A percentile compares a stretch with the other conserved stretches of the same genome.
Conservation (phyloP, 2,329 filamentous ascomycete species). For the Cytospora paraplurivora region DNA sequence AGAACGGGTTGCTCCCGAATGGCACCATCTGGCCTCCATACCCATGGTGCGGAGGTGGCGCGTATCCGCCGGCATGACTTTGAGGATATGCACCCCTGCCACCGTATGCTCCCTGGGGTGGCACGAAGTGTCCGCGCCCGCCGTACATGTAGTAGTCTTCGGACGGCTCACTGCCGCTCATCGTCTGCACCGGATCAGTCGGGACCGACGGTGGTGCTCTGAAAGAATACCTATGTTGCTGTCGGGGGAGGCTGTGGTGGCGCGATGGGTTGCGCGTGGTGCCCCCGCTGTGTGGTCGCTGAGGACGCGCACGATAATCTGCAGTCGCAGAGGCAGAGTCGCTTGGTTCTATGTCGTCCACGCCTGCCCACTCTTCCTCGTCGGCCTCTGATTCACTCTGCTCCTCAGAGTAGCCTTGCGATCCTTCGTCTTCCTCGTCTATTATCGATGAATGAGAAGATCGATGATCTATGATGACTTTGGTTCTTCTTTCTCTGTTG, state of each 20-base stretch:
- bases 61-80: constrained; percentile 50
- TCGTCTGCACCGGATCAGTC: constrained; percentile 33
- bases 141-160: constrained; percentile 57
- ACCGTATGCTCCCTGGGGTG: constrained; percentile 38
- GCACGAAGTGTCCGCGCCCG: constrained; percentile 39
- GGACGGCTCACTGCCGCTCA: constrained; percentile 63
- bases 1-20: constrained; percentile 50
- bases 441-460: constrained; percentile 40
- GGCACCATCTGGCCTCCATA: constrained; percentile 51
- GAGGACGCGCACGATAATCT: constrained; percentile 37
- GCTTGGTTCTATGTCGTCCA: constrained; percentile 56
- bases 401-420: constrained; percentile 40
- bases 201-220: constrained; percentile 44
- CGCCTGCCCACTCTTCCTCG: constrained; percentile 42
- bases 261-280: constrained; percentile 44
- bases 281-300: constrained; percentile 37
- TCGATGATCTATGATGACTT: constrained; percentile 34
- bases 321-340: constrained; percentile 59
- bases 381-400: constrained; percentile 38
- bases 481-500: constrained; percentile 28
- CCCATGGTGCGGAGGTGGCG: constrained; percentile 38
- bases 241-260: constrained; percentile 41
- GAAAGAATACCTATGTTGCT: constrained; percentile 36
- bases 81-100: constrained; percentile 45
- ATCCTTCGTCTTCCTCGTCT: constrained; percentile 46